Base-by-base conservation (phyloP, 495 filamentous ascomycete species). In the Aspergillus bertholletiae region DNA sequence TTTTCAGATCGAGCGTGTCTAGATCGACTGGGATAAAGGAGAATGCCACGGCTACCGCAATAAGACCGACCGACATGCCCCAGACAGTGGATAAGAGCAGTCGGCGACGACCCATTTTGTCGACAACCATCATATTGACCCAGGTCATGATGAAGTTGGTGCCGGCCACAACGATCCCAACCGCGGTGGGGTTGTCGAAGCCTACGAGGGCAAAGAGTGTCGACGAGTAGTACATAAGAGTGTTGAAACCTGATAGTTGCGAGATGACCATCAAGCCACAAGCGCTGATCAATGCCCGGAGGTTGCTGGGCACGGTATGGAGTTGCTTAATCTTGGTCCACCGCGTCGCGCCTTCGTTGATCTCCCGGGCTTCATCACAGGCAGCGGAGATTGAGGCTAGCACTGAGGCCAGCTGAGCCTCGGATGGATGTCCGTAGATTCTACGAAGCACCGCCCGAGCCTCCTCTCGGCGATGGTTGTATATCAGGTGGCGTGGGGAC, bases 111-210 rank as follows among this genome's bases (percentile, higher is more conserved):
- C 80, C 78, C 34, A 80, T 55, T 11, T 62, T 61, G 54, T 83
- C 80, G 5, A 83, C 70, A 13, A 77, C 35, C 57, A 75, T 62
- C 57, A 83, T 68, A 54, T 79, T 82, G 39, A 80, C 68, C 26
- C 71, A 69, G 2, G 75, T 80, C 64, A 83, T 79, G 49, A 80
- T 52, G 53, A 82, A 78, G 54, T 81, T 84, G 5, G 78, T 77
- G 1, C 66, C 80, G 18, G 77, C 78, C 28, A 82, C 71, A 28
- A 79, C 73, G 7, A 74, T 67, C 3, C 77, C 76, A 2, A 83
- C 79, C 2, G 78, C 78, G 0, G 76, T 72, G 7, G 80, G 76
- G 49, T 77, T 77, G 24, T 58, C 55, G 56, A 83, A 82, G 4
- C 80, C 80, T 20, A 83, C 80, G 1, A 76, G 61, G 15, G 73